Base-by-base conservation (phyloP, 2,329 filamentous ascomycete species). In the Polychaeton citri region DNA sequence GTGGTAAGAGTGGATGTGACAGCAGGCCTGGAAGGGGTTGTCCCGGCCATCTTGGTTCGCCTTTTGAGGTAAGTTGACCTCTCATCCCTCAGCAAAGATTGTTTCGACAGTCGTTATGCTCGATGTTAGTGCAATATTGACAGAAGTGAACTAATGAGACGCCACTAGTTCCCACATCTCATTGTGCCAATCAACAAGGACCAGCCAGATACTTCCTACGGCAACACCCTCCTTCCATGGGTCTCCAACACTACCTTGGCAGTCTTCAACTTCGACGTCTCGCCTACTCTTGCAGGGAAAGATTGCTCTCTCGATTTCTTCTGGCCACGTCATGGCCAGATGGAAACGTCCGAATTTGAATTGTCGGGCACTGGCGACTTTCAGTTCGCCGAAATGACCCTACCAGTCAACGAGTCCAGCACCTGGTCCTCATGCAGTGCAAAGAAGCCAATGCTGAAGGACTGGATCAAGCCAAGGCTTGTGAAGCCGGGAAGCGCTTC, bases 261-360 rank as follows among this genome's bases (percentile, higher is more conserved):
- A 10, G 68, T 80, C 49, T 81, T 78, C 68, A 79, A 79, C 62
- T 82, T 82, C 58, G 74, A 79, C 49, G 71, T 82, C 30, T 71
- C 71, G 1, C 42, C 55, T 3, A 55, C 58, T 4, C 66, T 73
- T 46, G 46, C 61, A 6, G 72, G 71, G 45, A 72, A 73, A 58
- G 71, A 60, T 5, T 83, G 78, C 61, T 69, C 65, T 37, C 61
- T 81, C 6, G 61, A 76, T 38, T 82, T 82, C 68, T 62, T 79
- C 31, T 71, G 81, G 58, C 78, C 79, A 8, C 45, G 61, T 34
- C 55, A 72, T 42, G 48, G 62, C 12, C 56, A 76, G 21, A 68
- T 79, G n/a, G 57, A 73, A 55, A 76, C 74, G 2, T 76, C 74
- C 0, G 62, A 64, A 8, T 79, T 63, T 56, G 68, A 59, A 15